Evolutionary conservation across 495 filamentous ascomycete genomes (phyloP).

Genomic region (Aspergillus olivimuriae): DNA sequence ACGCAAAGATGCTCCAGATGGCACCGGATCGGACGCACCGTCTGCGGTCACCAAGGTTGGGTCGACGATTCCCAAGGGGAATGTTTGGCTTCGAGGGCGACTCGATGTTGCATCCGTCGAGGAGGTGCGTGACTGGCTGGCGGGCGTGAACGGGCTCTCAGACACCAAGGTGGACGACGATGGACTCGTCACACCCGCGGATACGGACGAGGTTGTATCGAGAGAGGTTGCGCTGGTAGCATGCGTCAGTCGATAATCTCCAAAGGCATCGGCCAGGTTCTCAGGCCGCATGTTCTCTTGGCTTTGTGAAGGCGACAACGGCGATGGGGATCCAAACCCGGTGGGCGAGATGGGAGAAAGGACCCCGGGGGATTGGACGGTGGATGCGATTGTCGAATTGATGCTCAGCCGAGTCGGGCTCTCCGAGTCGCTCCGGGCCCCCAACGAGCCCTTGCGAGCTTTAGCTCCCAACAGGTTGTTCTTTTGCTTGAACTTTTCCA

Average conservation of each 20-base stretch:
- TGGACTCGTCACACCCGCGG: slow-evolving; percentile 74
- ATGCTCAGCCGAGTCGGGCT: slow-evolving; percentile 37
- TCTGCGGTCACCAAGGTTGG: slow-evolving; percentile 63
- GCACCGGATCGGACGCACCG: slow-evolving; percentile 54
- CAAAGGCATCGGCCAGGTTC: slow-evolving; percentile 44
- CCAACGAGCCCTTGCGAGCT: slow-evolving; percentile 62
- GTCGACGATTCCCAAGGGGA: slow-evolving; percentile 65
- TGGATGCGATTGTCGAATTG: slow-evolving; percentile 47
- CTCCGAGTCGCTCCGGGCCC: slow-evolving; percentile 50
- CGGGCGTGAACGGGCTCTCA: slow-evolving; percentile 63
- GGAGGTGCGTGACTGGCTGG: slow-evolving; percentile 57
- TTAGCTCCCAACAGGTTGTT: slow-evolving; percentile 65
- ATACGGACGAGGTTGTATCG: slow-evolving; percentile 58
- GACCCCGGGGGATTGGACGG: slow-evolving; percentile 57
- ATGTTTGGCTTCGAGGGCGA: slow-evolving; percentile 86
- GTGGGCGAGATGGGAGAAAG: slow-evolving; percentile 70
- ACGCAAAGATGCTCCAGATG: slow-evolving; percentile 52
- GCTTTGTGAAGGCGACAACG: slow-evolving; percentile 60
- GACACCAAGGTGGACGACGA: slow-evolving; percentile 78
- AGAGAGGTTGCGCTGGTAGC: slow-evolving; percentile 54
- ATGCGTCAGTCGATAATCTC: slow-evolving; percentile 49
- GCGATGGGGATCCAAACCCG: slow-evolving; percentile 56
- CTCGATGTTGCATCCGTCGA: slow-evolving; percentile 48
- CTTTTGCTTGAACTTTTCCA: slow-evolving; percentile 96
- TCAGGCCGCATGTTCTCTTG: slow-evolving; percentile 57